Base-by-base conservation (phyloP, 2,329 filamentous ascomycete species). In the Tympanopsis confertula region DNA sequence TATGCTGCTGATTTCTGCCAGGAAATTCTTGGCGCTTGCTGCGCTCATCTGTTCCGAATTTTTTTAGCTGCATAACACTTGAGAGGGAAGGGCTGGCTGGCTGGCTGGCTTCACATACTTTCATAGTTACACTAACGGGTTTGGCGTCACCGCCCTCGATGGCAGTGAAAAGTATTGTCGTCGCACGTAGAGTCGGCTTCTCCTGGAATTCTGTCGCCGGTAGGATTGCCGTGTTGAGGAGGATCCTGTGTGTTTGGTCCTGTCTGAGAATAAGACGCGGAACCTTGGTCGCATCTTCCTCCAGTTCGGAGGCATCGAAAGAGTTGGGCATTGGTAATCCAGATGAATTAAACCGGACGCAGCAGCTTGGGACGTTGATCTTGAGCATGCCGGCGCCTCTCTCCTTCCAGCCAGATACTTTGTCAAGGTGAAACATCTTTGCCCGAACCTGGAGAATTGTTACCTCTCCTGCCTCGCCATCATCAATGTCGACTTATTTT, bases 221-320 rank as follows among this genome's bases (percentile, higher is more conserved):
- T 42, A 86, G 74, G 41, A 96, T 69, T 1, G 79, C 76, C 1
- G 83, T 86, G 60, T 96, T 96, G 37, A 96, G 66, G 43, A 94
- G 79, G 38, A 96, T 78, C 17, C 86, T 76, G 50, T 88, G 78
- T 1, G 86, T 91, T 42, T 87, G 86, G 51, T 95, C 88, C 47
- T 93, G 86, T 14, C 89, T 81, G 78, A 95, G 87, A 43, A 96
- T 73, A 46, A 96, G 73, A 30, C 89, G 82, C 18, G 81, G 70
- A 40, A 74, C 65, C 45, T 70, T 69, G 37, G 63, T 58, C 14
- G 47, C 61, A 14, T 69, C 63, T 3, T 66, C 57, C 37, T 69
- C 66, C 3, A 73, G 50, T 13, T 54, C 54, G 4, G 73, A 75
- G 14, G 65, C 65, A 46, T 78, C 71, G 42, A 78, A 78, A 13